These are phyloP conservation scores for Thalia dealbata DNA, from an alignment of 176 grass and related monocot species.

Conservation along the genomic window DNA sequence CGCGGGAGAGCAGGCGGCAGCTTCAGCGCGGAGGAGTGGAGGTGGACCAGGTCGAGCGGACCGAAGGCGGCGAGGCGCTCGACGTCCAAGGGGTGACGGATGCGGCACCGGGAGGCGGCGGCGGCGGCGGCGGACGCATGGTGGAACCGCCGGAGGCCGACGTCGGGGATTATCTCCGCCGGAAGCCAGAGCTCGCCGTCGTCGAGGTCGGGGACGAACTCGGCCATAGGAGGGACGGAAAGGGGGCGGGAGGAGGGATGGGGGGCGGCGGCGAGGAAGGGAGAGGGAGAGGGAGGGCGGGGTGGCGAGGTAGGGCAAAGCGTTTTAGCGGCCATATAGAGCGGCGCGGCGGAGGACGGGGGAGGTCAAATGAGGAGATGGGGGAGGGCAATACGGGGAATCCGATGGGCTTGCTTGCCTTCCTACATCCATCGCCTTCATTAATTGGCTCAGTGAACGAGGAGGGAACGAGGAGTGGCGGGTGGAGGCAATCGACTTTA, in stretches of 20 bases:
- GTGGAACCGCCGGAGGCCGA: conserved; percentile 24
- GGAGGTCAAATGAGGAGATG: too few species aligned
- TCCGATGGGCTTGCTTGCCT: neutral
- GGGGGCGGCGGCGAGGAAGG: neutral
- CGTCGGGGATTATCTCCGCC: conserved; percentile 40
- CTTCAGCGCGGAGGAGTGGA: neutral
- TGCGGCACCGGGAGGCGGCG: neutral
- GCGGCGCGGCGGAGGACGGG: neutral
- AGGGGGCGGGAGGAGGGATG: neutral
- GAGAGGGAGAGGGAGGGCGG: neutral
- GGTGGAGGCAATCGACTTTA: too few species aligned
- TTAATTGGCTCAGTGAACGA: neutral
- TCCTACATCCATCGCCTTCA: neutral
- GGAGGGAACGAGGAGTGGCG: neutral
- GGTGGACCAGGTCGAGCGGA: neutral
- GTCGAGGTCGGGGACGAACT: conserved; percentile 27
- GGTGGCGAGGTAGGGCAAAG: neutral
- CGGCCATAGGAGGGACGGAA: neutral
- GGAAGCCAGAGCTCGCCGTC: conserved; percentile 50
- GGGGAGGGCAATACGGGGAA: neutral
- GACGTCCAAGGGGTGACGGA: neutral
- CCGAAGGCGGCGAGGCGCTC: conserved; percentile 31
- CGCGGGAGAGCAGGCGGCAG: neutral
- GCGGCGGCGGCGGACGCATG: neutral
- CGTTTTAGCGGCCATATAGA: neutral